Evolutionary conservation across 345 rosid genomes (phyloP), one percentile per base, ranked within the genome.

Genomic region (Microcos paniculata): DNA sequence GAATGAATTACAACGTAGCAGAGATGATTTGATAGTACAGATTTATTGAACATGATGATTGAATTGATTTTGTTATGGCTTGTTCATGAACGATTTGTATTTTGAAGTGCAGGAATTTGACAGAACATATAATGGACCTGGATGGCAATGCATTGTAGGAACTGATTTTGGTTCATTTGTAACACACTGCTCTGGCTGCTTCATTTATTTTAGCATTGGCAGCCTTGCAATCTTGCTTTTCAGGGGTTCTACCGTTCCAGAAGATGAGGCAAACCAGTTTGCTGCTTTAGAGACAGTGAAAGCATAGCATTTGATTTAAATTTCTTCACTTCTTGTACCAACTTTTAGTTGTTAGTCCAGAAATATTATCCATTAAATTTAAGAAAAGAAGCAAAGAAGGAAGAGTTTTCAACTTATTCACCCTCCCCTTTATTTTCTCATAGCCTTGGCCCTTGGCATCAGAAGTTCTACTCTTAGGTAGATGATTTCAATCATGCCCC

Each of bases 71-170:
- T 63, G 45, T 33, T 3, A 13, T 23, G 31, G 56, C 23, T 15
- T 46, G 42, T 49, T 46, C 51, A 21, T 46, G 76, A 42, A 59
- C 28, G 21, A 9, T 14, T 59, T 45, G 31, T 9, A 28, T 64
- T n/a, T 57, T 35, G 40, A 7, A n/a, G 24, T 71, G 80, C 85
- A 89, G 93, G 91, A 86, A 78, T 91, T 89, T 53, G 93, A 91
- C 70, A 71, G 70, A 69, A 65, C 62, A 8, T 69, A 86, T n/a
- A n/a, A n/a, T 42, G 93, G 93, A 45, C 46, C 70, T 6, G 91
- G 90, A 2, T 91, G 96, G 96, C 90, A 87, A 63, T 89, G 93
- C 87, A 83, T 91, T 10, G 96, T 86, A 33, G 93, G 91, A 23
- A 89, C 87, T 26, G 87, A 89, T 84, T 91, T 89, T 67, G 89